These are phyloP conservation scores for Actinomucor elegans DNA, from an alignment of 371 early-diverging fungal species.

Conservation along the genomic window DNA sequence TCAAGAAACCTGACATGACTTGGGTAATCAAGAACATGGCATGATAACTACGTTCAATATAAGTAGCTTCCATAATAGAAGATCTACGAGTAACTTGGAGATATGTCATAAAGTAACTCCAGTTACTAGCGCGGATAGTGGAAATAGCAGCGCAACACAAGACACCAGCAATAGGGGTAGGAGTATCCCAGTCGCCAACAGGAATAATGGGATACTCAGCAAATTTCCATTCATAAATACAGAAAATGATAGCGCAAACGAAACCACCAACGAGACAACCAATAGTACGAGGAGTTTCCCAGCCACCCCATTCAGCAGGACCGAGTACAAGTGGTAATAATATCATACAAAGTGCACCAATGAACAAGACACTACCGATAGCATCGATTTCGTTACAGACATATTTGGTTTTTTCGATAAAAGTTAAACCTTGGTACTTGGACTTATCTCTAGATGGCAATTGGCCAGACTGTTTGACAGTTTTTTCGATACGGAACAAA, in stretches of 20 bases:
- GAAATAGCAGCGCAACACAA: conserved; percentile 39
- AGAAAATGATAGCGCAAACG: conserved; percentile 27
- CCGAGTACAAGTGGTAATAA: conserved; percentile 49
- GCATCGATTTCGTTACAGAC: conserved; percentile 43
- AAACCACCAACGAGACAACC: conserved; percentile 27
- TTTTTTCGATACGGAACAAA: conserved; percentile 17
- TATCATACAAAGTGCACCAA: conserved; percentile 39
- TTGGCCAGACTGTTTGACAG: conserved; percentile 14
- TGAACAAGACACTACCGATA: conserved; percentile 42
- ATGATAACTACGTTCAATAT: conserved; percentile 40
- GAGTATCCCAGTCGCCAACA: conserved; percentile 40
- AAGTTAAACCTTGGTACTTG: neutral
- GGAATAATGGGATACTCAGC: conserved; percentile 50
- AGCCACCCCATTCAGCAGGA: conserved; percentile 39
- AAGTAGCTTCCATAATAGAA: conserved; percentile 19
- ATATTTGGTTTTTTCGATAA: conserved; percentile 18
- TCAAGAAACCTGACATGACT: conserved; percentile 32
- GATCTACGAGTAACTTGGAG: conserved; percentile 46
- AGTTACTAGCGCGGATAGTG: conserved; percentile 40
- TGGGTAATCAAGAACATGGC: conserved; percentile 32
- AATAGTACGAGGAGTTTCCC: conserved; percentile 26
- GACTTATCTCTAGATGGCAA: conserved; percentile 6
- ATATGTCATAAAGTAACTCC: conserved; percentile 41
- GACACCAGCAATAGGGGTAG: conserved; percentile 46
- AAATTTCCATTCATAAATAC: conserved; percentile 40